Conservation (phyloP, 371 early-diverging fungal genomes). For the Paraphysoderma sedebokerense region DNA sequence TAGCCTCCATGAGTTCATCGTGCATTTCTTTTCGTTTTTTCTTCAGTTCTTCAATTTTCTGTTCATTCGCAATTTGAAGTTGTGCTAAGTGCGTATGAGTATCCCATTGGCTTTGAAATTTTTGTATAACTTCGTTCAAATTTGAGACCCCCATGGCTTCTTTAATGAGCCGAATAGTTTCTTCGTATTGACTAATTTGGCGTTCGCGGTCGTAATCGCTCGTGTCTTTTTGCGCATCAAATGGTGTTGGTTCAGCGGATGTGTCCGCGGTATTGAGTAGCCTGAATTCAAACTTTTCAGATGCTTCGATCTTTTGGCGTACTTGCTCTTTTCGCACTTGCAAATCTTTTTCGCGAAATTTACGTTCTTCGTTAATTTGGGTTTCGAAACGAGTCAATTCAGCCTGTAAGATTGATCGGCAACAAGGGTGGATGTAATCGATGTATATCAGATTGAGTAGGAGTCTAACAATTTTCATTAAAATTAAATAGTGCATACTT, state of each 20-base stretch:
- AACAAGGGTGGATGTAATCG: background rate
- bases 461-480: background rate
- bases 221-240: background rate
- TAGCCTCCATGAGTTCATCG: slow-evolving; percentile 18
- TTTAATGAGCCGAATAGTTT: slow-evolving; percentile 29
- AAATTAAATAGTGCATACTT: too few species aligned
- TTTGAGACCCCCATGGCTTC: slow-evolving; percentile 32
- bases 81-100: slow-evolving; percentile 23
- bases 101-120: slow-evolving; percentile 31
- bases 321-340: slow-evolving; percentile 23
- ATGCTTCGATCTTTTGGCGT: slow-evolving; percentile 29
- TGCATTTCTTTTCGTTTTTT: slow-evolving; percentile 12
- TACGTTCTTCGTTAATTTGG: slow-evolving; percentile 33
- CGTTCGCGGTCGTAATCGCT: slow-evolving; percentile 8
- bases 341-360: slow-evolving; percentile 28
- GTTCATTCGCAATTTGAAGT: slow-evolving; percentile 18
- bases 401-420: slow-evolving; percentile 12
- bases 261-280: slow-evolving; percentile 3
- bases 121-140: slow-evolving; percentile 29
- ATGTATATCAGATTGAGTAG: too few species aligned
- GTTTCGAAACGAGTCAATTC: slow-evolving; percentile 28
- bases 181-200: slow-evolving; percentile 26
- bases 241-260: background rate
- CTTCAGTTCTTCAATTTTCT: slow-evolving; percentile 18
- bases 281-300: slow-evolving; percentile 25